Conservation (phyloP, 2,329 filamentous ascomycete species). For the Septoria linicola region DNA sequence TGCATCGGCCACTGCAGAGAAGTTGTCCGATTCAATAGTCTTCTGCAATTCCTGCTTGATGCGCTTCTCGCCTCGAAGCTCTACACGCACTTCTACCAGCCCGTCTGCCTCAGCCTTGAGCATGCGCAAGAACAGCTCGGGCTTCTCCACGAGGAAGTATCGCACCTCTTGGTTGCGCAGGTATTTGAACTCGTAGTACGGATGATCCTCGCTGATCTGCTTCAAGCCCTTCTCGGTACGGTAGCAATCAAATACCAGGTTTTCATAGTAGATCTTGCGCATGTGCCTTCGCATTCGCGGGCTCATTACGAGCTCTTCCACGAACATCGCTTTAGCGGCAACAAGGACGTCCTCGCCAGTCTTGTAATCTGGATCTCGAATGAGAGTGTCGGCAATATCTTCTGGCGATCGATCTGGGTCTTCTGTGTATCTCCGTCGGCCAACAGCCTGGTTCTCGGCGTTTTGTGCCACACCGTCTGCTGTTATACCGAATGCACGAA, state of each 20-base stretch:
- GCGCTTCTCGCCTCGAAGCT: constrained; percentile 70
- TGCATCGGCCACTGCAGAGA: constrained; percentile 88
- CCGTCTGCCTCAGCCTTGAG: constrained; percentile 94
- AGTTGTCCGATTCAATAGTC: constrained; percentile 91
- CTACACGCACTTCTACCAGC: constrained; percentile 79
- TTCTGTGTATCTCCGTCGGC: constrained; percentile 77
- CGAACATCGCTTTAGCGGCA: constrained; percentile 81
- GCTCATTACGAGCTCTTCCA: constrained; percentile 84
- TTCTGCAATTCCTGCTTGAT: constrained; percentile 75
- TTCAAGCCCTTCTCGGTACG: constrained; percentile 92
- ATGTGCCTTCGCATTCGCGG: constrained; percentile 88
- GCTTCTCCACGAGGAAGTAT: constrained; percentile 73
- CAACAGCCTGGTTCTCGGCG: constrained; percentile 63
- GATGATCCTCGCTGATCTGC: constrained; percentile 90
- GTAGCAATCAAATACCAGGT: constrained; percentile 79
- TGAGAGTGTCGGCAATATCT: constrained; percentile 78
- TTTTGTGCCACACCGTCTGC: constrained; percentile 88
- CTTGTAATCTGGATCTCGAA: constrained; percentile 68
- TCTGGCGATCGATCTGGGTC: constrained; percentile 78
- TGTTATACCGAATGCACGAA: constrained; percentile 85
- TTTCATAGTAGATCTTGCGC: constrained; percentile 77
- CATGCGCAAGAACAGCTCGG: constrained; percentile 94
- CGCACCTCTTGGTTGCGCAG: constrained; percentile 73
- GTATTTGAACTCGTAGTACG: constrained; percentile 98
- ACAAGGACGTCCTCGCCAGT: constrained; percentile 74